phyloP scores from a whole-genome alignment of 2,329 filamentous ascomycete genomes.

The Penicillium sp. region DNA sequence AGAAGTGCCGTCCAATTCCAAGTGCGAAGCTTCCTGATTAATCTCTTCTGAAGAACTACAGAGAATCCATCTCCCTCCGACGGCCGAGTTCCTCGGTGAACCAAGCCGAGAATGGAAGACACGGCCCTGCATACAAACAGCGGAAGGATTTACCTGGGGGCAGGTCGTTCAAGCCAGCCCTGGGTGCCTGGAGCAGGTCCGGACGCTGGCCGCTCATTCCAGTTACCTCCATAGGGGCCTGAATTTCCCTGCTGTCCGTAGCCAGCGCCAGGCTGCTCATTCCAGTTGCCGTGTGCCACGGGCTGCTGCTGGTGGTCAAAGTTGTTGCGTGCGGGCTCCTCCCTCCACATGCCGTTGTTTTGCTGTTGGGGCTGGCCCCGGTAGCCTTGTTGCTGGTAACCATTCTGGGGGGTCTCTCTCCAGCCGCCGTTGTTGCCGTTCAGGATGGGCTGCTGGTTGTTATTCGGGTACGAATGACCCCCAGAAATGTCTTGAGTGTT shows the following conservation, averaged over 20 bases:
- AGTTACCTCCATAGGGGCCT: neutral
- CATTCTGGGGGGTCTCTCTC: neutral
- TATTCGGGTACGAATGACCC: too few species aligned
- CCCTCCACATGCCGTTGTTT: neutral
- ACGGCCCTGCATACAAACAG: too few species aligned
- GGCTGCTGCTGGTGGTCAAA: too few species aligned
- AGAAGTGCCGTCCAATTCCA: too few species aligned
- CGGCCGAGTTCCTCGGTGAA: too few species aligned
- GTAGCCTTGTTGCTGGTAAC: neutral
- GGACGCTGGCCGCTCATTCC: neutral
- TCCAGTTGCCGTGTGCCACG: neutral
- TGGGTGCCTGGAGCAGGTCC: neutral
- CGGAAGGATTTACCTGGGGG: too few species aligned
- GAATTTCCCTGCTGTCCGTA: neutral
- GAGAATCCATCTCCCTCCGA: too few species aligned
- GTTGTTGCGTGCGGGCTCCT: neutral
- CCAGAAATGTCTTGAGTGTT: neutral
- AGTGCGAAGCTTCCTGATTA: neutral
- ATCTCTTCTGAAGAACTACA: neutral
- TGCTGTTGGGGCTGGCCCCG: neutral
- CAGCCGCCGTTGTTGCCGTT: neutral
- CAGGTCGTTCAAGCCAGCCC: neutral
- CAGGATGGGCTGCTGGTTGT: too few species aligned
- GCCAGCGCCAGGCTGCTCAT: neutral
- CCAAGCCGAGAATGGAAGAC: too few species aligned